Evolutionary conservation across 306 rosid species (phyloP).

Genomic region (Trichosanthes cucumerina): DNA sequence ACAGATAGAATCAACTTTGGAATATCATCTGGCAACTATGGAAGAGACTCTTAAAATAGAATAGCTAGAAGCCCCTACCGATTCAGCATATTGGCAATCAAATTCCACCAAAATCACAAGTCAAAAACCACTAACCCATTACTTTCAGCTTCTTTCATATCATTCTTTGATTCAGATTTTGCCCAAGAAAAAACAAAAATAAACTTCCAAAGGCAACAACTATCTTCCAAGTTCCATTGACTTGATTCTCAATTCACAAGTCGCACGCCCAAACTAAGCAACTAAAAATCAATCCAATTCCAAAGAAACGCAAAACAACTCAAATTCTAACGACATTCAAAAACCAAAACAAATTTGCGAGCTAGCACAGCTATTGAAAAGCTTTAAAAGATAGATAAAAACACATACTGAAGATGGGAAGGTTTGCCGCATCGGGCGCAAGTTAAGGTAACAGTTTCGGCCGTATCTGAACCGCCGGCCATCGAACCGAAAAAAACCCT

Average conservation of each 20-base stretch:
- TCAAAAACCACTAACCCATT: not conserved
- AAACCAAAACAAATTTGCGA: not conserved
- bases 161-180: not conserved
- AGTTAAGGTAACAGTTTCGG: conserved; percentile 32
- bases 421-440: conserved; percentile 71
- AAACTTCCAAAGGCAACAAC: not conserved
- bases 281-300: not conserved
- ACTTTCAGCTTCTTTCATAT: not conserved
- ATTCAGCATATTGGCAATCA: not conserved
- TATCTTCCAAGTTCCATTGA: not conserved
- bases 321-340: not conserved
- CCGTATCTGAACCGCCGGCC: conserved; percentile 46
- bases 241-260: not conserved
- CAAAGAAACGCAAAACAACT: not conserved
- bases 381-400: not conserved
- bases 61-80: not conserved
- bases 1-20: not conserved
- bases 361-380: not conserved
- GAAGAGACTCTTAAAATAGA: not conserved
- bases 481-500: conserved; percentile 18
- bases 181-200: not conserved
- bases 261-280: not conserved
- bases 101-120: not conserved
- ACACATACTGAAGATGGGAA: conserved; percentile 71
- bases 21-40: not conserved